Conservation (phyloP, 2,329 filamentous ascomycete species). For the Exophiala sp. region DNA sequence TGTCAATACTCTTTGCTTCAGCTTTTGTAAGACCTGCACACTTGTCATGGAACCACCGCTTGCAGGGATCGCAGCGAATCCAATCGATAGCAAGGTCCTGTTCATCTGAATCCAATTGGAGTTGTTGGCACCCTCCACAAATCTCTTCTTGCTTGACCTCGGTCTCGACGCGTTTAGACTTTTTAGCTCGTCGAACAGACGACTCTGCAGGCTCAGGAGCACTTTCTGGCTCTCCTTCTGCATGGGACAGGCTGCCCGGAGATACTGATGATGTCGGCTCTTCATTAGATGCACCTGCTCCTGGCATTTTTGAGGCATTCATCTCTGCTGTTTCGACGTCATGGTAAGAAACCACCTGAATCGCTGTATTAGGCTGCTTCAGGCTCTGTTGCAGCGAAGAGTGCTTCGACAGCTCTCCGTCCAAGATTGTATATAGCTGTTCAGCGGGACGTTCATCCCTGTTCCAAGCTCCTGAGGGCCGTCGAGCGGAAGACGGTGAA, state of each 20-base stretch:
- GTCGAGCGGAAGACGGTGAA: constrained; percentile 7
- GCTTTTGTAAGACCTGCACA: constrained; percentile 64
- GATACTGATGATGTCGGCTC: too few species aligned
- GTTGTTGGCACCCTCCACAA: constrained; percentile 57
- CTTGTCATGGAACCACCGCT: constrained; percentile 65
- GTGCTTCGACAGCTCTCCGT: not conserved
- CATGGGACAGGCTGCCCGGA: too few species aligned
- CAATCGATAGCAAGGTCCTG: constrained; percentile 52
- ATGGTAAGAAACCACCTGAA: not conserved
- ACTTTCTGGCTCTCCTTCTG: not conserved
- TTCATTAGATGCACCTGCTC: too few species aligned
- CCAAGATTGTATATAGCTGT: constrained; percentile 4
- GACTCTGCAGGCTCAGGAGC: not conserved
- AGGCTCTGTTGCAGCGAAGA: not conserved
- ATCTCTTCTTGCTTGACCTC: constrained; percentile 19
- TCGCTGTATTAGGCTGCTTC: too few species aligned
- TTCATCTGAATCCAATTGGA: constrained; percentile 50
- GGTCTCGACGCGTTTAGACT: constrained; percentile 14
- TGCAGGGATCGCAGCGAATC: constrained; percentile 67
- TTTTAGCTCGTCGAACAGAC: constrained; percentile 13
- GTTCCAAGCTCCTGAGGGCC: not conserved
- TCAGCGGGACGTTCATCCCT: not conserved
- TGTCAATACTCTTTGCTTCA: constrained; percentile 64
- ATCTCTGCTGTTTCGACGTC: not conserved
- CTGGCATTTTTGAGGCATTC: not conserved